Evolutionary conservation across 2,329 filamentous ascomycete species (phyloP), one percentile per base, ranked within the genome.

Genomic region (Diaporthe citrichinensis): DNA sequence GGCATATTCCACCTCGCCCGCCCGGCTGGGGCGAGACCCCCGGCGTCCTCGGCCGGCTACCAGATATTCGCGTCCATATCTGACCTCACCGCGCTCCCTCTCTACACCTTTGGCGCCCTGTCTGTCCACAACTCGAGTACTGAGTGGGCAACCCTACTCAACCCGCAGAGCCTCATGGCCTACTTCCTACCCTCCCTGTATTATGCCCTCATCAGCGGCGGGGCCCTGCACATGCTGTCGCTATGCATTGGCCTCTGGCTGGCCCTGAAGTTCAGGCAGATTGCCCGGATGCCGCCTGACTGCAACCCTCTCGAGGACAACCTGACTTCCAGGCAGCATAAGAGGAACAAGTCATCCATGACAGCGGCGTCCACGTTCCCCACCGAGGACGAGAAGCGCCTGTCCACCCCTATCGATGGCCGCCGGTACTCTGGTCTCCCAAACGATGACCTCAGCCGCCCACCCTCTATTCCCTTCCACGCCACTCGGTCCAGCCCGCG

Each of bases 231-330:
- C 82, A 80, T 94, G 0, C 78, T 95, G 14, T 94, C 94, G 2
- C 84, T 97, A 1, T 84, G 87, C 25, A 86, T 97, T 49, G 94
- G 94, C 7, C 82, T 94, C 44, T 98, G 94, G 85, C 88, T 98
- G 36, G 91, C 92, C 23, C 82, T 94, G 71, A 90, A 94, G 79
- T 98, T 98, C 90, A 91, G 93, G 55, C 93, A 94, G 81, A 98
- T 98, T 80, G 88, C 92, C 7, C 87, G 89, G 28, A 89, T 98
- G 82, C 96, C 96, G 8, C 96, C 96, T 0, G 96, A 98, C 81
- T 95, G 98, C 94, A 98, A 98, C 82, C 96, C 96, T 2, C 88
- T 98, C 20, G 96, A 98, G 82, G 92, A 94, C 78, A 93, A 96
- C 80, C 86, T 98, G 75, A 98, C 95, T 1, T 92, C 94, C 15